A percentile compares a stretch with the other conserved stretches of the same genome.
These are phyloP conservation scores for Claviceps maximensis DNA, from an alignment of 2,329 filamentous ascomycete genomes.

Conservation along the genomic window DNA sequence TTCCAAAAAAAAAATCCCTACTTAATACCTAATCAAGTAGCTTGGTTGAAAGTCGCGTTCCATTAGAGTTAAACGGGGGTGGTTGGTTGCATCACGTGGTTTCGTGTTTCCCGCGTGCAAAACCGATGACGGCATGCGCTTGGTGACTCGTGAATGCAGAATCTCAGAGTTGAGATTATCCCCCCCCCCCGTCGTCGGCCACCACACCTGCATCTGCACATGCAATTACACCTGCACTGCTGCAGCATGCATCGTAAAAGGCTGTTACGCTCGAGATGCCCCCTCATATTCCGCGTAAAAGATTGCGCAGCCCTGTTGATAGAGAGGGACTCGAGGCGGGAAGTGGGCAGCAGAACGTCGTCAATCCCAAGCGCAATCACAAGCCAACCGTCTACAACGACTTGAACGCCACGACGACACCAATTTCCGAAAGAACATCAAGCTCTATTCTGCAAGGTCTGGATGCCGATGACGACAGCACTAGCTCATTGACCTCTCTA, in stretches of 20 bases:
- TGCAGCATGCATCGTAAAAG: constrained; percentile 8
- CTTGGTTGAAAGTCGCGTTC: background rate
- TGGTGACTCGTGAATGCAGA: background rate
- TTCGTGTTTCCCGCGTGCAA: constrained; percentile 14
- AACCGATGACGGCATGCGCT: constrained; percentile 15
- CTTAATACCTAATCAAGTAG: background rate
- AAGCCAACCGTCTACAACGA: constrained; percentile 50
- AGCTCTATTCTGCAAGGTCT: constrained; percentile 30
- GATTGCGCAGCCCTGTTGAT: constrained; percentile 36
- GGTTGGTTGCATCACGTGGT: constrained; percentile 13
- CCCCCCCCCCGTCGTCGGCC: background rate
- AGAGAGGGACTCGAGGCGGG: constrained; percentile 9
- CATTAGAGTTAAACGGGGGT: background rate
- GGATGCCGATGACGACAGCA: constrained; percentile 29
- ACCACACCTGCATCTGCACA: background rate
- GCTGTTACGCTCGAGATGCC: constrained; percentile 37
- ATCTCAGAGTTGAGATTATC: background rate
- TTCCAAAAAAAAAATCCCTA: background rate
- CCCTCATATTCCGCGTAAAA: constrained; percentile 54
- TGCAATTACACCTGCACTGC: background rate
- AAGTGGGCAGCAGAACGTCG: constrained; percentile 11
- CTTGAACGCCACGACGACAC: constrained; percentile 37
- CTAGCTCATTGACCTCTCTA: constrained; percentile 37
- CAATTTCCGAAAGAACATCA: constrained; percentile 28
- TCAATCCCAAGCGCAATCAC: constrained; percentile 17